Percentiles rank a stretch among this genome's conserved stretches.
phyloP scores from a whole-genome alignment of 495 filamentous ascomycete species.

The Hypoxylon lenormandii region DNA sequence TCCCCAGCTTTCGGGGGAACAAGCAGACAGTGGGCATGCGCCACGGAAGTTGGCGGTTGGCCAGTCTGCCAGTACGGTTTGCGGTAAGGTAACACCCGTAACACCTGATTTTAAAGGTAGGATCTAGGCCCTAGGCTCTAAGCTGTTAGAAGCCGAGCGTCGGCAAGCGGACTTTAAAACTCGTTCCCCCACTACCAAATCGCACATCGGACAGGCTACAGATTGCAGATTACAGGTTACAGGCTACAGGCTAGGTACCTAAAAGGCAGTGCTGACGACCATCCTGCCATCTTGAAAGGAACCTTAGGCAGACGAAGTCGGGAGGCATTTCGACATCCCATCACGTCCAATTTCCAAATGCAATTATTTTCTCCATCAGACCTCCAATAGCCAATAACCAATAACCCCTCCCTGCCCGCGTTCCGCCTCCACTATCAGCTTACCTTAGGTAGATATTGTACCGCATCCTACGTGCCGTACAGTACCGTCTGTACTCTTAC shows the following conservation, averaged over 20 bases:
- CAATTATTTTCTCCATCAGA: constrained; percentile 3
- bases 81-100: constrained; percentile 25
- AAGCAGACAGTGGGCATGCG: constrained; percentile 11
- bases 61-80: not conserved
- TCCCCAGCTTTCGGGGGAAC: constrained; percentile 41
- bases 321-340: constrained; percentile 11
- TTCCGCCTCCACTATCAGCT: constrained; percentile 23
- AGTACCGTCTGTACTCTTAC: not conserved
- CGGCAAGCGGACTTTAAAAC: constrained; percentile 31
- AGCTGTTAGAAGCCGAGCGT: constrained; percentile 25
- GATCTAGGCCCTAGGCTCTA: constrained; percentile 1
- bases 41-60: constrained; percentile 37
- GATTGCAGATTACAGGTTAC: not conserved
- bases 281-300: not conserved
- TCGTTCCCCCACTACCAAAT: constrained; percentile 25
- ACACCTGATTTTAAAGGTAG: constrained; percentile 19
- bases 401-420: constrained; percentile 27
- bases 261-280: constrained; percentile 17
- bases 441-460: constrained; percentile 12
- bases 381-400: no score
- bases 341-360: constrained; percentile 1
- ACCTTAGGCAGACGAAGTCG: constrained; percentile 7
- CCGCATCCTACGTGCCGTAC: not conserved
- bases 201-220: not conserved
- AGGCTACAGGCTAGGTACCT: constrained; percentile 4